Evolutionary conservation across 2,329 filamentous ascomycete species (phyloP).

Genomic region (Volutella citrinella): DNA sequence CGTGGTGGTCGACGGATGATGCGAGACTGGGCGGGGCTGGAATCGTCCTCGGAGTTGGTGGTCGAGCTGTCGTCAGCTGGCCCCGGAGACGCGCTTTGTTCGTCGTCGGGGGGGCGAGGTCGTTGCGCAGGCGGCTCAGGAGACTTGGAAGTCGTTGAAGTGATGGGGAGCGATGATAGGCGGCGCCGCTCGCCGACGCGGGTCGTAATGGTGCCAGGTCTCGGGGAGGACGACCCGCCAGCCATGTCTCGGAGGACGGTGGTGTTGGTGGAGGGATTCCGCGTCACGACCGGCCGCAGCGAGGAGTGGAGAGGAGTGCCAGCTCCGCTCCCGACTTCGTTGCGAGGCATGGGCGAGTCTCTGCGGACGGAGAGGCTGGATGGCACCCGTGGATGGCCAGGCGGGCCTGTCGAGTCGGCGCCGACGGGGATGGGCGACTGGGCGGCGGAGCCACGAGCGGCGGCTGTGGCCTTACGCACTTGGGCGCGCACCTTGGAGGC

Average conservation of each 20-base stretch:
- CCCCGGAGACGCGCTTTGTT: slow-evolving; percentile 30
- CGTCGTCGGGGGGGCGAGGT: slow-evolving; percentile 15
- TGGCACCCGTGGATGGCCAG: slow-evolving; percentile 40
- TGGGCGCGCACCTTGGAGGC: slow-evolving; percentile 86
- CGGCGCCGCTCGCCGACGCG: slow-evolving; percentile 35
- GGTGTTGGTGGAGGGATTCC: slow-evolving; percentile 48
- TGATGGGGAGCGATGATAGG: slow-evolving; percentile 44
- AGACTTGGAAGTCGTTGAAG: slow-evolving; percentile 22
- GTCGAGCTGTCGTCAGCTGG: slow-evolving; percentile 36
- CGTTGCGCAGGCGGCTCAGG: slow-evolving; percentile 16
- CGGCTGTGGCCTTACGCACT: slow-evolving; percentile 71
- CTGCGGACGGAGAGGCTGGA: slow-evolving; percentile 57
- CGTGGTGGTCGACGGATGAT: slow-evolving; percentile 59
- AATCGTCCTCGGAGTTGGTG: slow-evolving; percentile 46
- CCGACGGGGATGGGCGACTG: slow-evolving; percentile 57
- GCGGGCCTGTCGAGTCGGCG: slow-evolving; percentile 38
- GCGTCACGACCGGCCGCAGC: slow-evolving; percentile 43
- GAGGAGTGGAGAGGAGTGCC: slow-evolving; percentile 42
- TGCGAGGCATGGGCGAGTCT: slow-evolving; percentile 52
- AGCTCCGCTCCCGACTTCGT: slow-evolving; percentile 40
- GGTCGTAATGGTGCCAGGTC: slow-evolving; percentile 13
- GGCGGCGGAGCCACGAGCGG: slow-evolving; percentile 52
- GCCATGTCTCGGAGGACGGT: slow-evolving; percentile 35
- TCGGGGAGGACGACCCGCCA: slow-evolving; percentile 29
- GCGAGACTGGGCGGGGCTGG: slow-evolving; percentile 54